Evolutionary conservation across 805 yeast species (phyloP).

Genomic region (Martiniozyma abietophila): DNA sequence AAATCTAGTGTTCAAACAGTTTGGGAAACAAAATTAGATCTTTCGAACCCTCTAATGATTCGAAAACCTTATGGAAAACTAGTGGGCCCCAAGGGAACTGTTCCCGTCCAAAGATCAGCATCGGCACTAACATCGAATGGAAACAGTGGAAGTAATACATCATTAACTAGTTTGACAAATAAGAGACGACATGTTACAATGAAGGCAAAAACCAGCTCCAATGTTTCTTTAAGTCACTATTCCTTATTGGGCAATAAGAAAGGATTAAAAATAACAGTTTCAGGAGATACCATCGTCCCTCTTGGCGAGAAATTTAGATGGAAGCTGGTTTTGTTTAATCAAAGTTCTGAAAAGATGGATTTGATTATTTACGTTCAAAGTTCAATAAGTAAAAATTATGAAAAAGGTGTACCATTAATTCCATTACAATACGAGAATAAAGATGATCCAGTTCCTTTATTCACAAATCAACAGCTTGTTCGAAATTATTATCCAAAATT

Average conservation of each 20-base stretch:
- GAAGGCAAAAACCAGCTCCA: conserved; percentile 17
- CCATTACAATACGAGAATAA: conserved; percentile 21
- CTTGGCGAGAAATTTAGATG: conserved; percentile 55
- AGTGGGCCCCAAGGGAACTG: neutral
- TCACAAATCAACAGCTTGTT: conserved; percentile 21
- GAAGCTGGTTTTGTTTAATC: conserved; percentile 59
- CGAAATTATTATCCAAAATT: conserved; percentile 28
- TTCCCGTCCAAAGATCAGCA: conserved; percentile 3
- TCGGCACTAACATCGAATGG: too few species aligned
- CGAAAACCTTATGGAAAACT: too few species aligned
- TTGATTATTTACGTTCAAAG: conserved; percentile 41
- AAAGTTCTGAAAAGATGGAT: conserved; percentile 39
- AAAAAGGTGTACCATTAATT: conserved; percentile 29
- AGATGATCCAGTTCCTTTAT: conserved; percentile 23
- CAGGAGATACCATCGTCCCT: conserved; percentile 51
- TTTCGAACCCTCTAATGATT: too few species aligned
- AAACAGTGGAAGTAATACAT: neutral
- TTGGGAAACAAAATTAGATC: too few species aligned
- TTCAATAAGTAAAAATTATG: conserved; percentile 26
- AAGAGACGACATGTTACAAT: conserved; percentile 9
- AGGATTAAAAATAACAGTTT: conserved; percentile 43
- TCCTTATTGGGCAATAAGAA: conserved; percentile 8
- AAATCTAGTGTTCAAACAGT: too few species aligned
- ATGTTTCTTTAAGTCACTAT: conserved; percentile 12
- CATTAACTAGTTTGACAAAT: neutral